Base-by-base conservation (phyloP, 345 rosid genomes). In the Firmiana major region DNA sequence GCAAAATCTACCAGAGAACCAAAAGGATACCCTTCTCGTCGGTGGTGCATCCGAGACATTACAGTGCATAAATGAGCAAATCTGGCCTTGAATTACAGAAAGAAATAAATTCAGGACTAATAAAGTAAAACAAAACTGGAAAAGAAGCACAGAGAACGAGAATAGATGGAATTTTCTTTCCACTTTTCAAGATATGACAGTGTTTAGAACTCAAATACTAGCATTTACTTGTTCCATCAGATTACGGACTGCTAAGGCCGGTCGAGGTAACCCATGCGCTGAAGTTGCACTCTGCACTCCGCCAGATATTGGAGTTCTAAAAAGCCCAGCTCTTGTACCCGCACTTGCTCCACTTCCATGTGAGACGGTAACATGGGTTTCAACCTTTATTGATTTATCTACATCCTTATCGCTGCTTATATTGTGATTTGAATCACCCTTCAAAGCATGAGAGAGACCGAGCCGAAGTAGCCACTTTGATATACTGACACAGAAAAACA, bases 251-350 rank as follows among this genome's bases (percentile, higher is more conserved):
- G 98, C 98, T 75, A 96, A 86, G 74, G 99, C 90, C 0, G 99
- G 99, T 60, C 84, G 92, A 72, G 95, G 98, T 79, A 96, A 86
- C 65, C 97, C 95, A 83, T 96, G 99, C 58, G 93, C 98, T 3
- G 99, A 96, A 46, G 99, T 94, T 72, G 98, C 99, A 68, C 91
- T 96, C 80, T 93, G 99, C 77, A 96, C 99, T 75, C 99, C 99
- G 83, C 99, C 99, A 7, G 99, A 93, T 77, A 93, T 96, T 8
- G 99, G 99, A 15, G 99, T 96, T 81, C 99, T 87, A 82, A 93
- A 96, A 77, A 93, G 97, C 49, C 97, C 97, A 43, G 97, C 88
- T 77, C 98, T 86, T 13, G 87, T 86, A 84, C 97, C 98, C 43
- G 93, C 94, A 73, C 90, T 84, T n/a, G 82, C 78, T 28, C 85